Conservation (phyloP, 805 yeast species). For the Wickerhamiella nectarea region DNA sequence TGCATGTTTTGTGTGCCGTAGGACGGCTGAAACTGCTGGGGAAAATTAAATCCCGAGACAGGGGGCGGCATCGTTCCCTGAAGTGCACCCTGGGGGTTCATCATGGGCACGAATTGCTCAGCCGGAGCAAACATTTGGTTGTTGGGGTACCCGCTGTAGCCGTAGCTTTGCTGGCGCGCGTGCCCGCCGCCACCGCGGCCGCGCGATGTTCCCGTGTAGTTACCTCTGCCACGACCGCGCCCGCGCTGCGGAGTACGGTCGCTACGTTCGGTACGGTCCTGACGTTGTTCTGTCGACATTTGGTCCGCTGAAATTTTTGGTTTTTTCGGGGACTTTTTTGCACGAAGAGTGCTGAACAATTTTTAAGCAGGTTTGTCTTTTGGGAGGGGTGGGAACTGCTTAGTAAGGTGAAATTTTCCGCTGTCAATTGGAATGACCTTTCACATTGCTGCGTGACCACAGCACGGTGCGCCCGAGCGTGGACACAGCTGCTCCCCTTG, state of each 20-base stretch:
- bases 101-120: conserved; percentile 5
- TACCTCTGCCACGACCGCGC: conserved; percentile 7
- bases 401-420: too few relatives aligned
- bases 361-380: not conserved
- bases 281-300: conserved; percentile 8
- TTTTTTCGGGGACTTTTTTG: conserved; percentile 3
- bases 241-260: not conserved
- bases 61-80: conserved; percentile 8
- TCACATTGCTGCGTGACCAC: too few relatives aligned
- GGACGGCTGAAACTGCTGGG: not conserved
- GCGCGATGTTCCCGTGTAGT: not conserved
- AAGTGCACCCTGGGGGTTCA: too few relatives aligned
- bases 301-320: not conserved
- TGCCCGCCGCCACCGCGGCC: conserved; percentile 6
- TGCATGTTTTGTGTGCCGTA: too few relatives aligned
- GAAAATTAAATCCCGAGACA: not conserved
- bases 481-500: too few relatives aligned
- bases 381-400: too few relatives aligned
- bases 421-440: too few relatives aligned
- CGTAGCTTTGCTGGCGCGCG: conserved; percentile 1
- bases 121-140: not conserved
- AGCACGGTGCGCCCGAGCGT: too few relatives aligned
- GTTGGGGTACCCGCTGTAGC: not conserved
- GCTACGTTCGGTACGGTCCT: conserved; percentile 4
- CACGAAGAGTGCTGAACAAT: conserved; percentile 4